Base-by-base conservation (phyloP, 2,329 filamentous ascomycete species). In the Ophiocordyceps unilateralis region DNA sequence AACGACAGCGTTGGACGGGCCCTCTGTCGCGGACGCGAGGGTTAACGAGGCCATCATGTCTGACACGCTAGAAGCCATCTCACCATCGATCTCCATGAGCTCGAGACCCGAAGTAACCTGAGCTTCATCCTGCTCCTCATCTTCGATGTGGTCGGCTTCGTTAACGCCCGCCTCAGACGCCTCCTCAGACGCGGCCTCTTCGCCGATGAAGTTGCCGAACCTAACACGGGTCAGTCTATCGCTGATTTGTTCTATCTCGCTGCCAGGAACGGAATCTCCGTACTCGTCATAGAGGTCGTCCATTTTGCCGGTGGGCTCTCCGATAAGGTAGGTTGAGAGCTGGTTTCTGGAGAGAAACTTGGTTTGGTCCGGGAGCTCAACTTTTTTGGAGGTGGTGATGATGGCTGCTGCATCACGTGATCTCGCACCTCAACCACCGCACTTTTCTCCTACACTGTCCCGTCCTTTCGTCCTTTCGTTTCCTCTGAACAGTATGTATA, bases 141-240 rank as follows among this genome's bases (percentile, higher is more conserved):
- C 81, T 61, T 94, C 94, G 55, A 81, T 78, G 56, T 89, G 87
- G 54, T 83, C 81, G 57, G 75, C 76, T 46, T 78, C 77, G 60
- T 83, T 80, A 52, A 78, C 76, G 59, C 81, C 78, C 56, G 76
- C 76, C 58, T 86, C 78, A 53, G 85, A 89, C 56, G 88, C 89
- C 57, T 83, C 81, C 57, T 94, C 88, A 45, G 85, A 91, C 60
- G 79, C 74, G 52, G 67, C 81, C 55, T 85, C 85, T 64, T 95
- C 91, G 58, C 91, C 91, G 59, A 96, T 94, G 65, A 91, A 96
- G 68, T 96, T 96, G 57, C 89, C 89, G 67, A 96, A 96, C 70
- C 86, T 93, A 43, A 39, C 8, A 11, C 23, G 14, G 17, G 42
- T 32, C 12, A 23, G 17, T 19, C 32, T 10, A 17, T 17, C 32